These are phyloP conservation scores for Camellia sinensis DNA, from an alignment of 148 eudicot genomes.

Conservation along the genomic window DNA sequence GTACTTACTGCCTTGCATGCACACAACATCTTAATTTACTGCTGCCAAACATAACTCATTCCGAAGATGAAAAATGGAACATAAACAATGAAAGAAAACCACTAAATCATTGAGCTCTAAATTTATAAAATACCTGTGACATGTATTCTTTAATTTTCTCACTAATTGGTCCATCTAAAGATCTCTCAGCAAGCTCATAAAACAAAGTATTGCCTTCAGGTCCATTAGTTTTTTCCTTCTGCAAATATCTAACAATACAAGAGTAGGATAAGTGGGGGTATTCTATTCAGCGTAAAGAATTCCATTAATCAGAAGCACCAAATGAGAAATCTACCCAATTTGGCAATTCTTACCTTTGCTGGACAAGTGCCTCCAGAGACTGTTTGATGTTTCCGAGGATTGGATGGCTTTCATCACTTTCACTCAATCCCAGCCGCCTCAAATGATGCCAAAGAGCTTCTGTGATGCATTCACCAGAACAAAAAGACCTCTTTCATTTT, in stretches of 20 bases:
- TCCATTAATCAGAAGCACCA: neutral
- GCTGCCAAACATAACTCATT: conserved; percentile 3
- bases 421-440: conserved; percentile 75
- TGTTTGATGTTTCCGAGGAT: conserved; percentile 62
- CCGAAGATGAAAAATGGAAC: neutral
- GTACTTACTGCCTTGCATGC: neutral
- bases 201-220: conserved; percentile 76
- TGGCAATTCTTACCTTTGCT: conserved; percentile 62
- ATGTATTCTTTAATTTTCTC: conserved; percentile 63
- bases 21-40: neutral
- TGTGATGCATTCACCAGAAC: conserved; percentile 21
- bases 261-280: neutral
- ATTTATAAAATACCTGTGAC: conserved; percentile 32
- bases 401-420: conserved; percentile 74
- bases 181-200: conserved; percentile 96
- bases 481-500: neutral
- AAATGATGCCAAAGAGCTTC: conserved; percentile 92
- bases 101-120: neutral
- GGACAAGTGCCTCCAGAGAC: conserved; percentile 74
- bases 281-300: neutral
- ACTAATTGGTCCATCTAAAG: conserved; percentile 59
- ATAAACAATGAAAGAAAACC: neutral
- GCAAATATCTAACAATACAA: conserved; percentile 55
- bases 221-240: conserved; percentile 79
- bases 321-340: neutral